Evolutionary conservation across 768 basidiomycete species (phyloP).

Genomic region (Tylopilus vinaceipallidus): DNA sequence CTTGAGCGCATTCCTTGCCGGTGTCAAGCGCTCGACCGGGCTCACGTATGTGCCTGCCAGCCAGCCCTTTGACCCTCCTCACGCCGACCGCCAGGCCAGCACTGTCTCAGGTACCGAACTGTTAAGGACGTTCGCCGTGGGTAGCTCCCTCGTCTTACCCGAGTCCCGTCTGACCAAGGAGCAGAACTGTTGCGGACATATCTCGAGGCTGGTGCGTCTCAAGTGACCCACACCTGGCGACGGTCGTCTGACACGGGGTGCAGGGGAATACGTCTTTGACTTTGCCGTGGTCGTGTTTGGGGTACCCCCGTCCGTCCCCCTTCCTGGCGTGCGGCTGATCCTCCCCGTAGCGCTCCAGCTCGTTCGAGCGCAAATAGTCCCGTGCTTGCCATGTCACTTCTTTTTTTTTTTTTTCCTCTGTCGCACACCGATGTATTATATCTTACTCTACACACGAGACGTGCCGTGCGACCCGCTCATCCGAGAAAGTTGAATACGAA

Average conservation of each 20-base stretch:
- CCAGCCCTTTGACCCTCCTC: neutral
- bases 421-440: no score
- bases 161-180: slow-evolving; percentile 1
- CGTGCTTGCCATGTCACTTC: no score
- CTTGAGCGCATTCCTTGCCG: slow-evolving; percentile 79
- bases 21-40: slow-evolving; percentile 80
- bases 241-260: neutral
- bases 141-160: slow-evolving; percentile 28
- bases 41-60: slow-evolving; percentile 60
- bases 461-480: slow-evolving; percentile 37
- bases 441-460: neutral
- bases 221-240: neutral
- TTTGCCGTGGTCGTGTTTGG: slow-evolving; percentile 83
- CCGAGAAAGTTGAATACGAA: slow-evolving; percentile 99
- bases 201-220: slow-evolving; percentile 70
- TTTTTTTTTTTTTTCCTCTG: no score
- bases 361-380: slow-evolving; percentile 57
- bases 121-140: slow-evolving; percentile 86
- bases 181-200: slow-evolving; percentile 73
- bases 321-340: slow-evolving; percentile 1
- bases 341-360: slow-evolving; percentile 57
- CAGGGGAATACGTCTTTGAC: slow-evolving; percentile 85
- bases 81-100: slow-evolving; percentile 54
- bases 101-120: slow-evolving; percentile 73
- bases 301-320: slow-evolving; percentile 37